Evolutionary conservation across 805 yeast genomes (phyloP).

Genomic region (Candida easanensis): DNA sequence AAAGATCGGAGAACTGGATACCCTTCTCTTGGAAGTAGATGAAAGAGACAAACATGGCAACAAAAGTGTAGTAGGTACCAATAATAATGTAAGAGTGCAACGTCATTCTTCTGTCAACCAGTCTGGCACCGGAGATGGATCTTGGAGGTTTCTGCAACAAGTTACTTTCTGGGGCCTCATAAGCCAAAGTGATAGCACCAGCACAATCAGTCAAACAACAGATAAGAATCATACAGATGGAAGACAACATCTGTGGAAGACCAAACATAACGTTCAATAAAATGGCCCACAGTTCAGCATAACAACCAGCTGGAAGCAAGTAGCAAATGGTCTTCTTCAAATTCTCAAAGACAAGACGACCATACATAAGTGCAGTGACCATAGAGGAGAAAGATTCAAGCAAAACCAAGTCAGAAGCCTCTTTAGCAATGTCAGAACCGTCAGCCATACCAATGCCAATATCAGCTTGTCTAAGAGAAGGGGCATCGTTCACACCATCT

Average conservation of each 20-base stretch:
- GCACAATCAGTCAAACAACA: constrained; percentile 47
- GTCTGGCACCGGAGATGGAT: constrained; percentile 37
- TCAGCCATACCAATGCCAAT: constrained; percentile 75
- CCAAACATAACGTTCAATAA: constrained; percentile 46
- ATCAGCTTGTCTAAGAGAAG: constrained; percentile 67
- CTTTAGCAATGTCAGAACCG: constrained; percentile 28
- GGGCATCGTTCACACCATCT: constrained; percentile 66
- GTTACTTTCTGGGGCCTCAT: constrained; percentile 42
- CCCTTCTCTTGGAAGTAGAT: constrained; percentile 37
- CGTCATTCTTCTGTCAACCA: constrained; percentile 38
- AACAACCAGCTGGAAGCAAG: constrained; percentile 50
- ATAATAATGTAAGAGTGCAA: constrained; percentile 41
- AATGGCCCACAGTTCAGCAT: constrained; percentile 50
- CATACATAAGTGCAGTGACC: constrained; percentile 39
- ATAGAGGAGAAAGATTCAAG: constrained; percentile 28
- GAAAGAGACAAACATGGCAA: constrained; percentile 40
- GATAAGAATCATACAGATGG: constrained; percentile 49
- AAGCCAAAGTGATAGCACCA: constrained; percentile 42
- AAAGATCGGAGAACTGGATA: constrained; percentile 32
- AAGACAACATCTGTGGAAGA: constrained; percentile 45
- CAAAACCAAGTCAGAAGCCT: constrained; percentile 25
- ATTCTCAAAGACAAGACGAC: constrained; percentile 48
- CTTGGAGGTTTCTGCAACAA: constrained; percentile 42
- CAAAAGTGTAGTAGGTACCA: constrained; percentile 41
- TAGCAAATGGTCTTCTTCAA: constrained; percentile 45